Evolutionary conservation across 164 flowering plant species (phyloP).

Genomic region (Chimonanthus salicifolius): DNA sequence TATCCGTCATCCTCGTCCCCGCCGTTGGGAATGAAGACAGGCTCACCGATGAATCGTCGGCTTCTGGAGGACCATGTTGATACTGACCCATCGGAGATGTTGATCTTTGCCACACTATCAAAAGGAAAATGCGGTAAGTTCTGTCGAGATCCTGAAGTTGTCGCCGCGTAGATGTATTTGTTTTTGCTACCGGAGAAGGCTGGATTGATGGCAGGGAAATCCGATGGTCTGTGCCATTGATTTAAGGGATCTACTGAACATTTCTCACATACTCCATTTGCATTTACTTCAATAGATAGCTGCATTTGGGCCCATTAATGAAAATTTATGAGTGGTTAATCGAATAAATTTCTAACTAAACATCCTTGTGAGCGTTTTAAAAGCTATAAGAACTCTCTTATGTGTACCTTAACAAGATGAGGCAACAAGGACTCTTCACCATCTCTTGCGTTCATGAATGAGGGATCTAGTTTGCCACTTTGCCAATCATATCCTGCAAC

Average conservation of each 20-base stretch:
- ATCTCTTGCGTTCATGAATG: constrained; percentile 58
- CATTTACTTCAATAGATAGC: constrained; percentile 52
- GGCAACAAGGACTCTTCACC: constrained; percentile 44
- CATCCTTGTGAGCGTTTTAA: not conserved
- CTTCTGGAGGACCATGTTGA: constrained; percentile 53
- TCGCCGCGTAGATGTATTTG: constrained; percentile 50
- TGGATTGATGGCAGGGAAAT: constrained; percentile 74
- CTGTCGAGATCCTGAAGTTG: constrained; percentile 60
- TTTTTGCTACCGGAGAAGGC: constrained; percentile 43
- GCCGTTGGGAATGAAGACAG: constrained; percentile 62
- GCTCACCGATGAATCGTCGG: constrained; percentile 82
- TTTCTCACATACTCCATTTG: constrained; percentile 26
- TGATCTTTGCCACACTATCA: constrained; percentile 59
- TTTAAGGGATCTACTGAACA: constrained; percentile 47
- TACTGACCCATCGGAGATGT: constrained; percentile 22
- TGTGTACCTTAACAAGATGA: constrained; percentile 56
- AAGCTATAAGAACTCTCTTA: too few relatives aligned
- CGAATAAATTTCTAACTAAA: not conserved
- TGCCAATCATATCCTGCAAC: constrained; percentile 82
- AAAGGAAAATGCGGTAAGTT: constrained; percentile 78
- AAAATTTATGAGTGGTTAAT: not conserved
- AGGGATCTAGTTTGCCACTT: constrained; percentile 67
- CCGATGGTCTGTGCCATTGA: constrained; percentile 57
- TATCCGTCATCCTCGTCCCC: constrained; percentile 74
- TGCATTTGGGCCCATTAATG: constrained; percentile 16